Base-by-base conservation (phyloP, 2,329 filamentous ascomycete genomes). In the Pseudogymnoascus verrucosus region DNA sequence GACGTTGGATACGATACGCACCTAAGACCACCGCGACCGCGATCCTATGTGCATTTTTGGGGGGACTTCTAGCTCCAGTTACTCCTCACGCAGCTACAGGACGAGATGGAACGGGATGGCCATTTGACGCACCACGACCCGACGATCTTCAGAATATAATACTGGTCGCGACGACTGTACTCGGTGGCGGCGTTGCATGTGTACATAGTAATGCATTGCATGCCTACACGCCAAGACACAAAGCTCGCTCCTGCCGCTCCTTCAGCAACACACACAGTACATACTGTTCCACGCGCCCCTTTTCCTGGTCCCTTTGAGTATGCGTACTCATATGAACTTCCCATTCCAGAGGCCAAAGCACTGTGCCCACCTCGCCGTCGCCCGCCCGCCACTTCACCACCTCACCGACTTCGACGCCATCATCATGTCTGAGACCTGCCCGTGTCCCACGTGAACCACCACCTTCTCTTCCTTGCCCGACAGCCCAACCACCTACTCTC, bases 321-420 rank as follows among this genome's bases (percentile, higher is more conserved):
- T 21, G 23, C 31, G 14, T 11, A 16, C 47, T 31, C 23, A 31
- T 11, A 28, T 51, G 23, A 51, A 51, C 23, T 16, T 28, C 23
- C n/a, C 44, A 28, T 28, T 8, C 23, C 4, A 51, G 44, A 26
- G 44, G 44, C 44, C 23, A 51, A 28, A 51, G 44, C 44, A 51
- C 44, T 5, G 23, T 14, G 44, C 12, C 19, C 23, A 51, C 23
- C 65, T 67, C 63, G 60, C 63, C 64, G 62, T 67, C 66, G 28
- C 34, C 39, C 36, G 51, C 26, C 37, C 28, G 21, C 47, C 26
- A 39, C 31, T 34, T 31, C 44, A 36, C 39, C n/a, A 31, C 23
- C 54, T 31, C 44, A 37, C 39, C 37, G 51, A 47, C 62, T 19
- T 44, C 47, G 26, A 63, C 47, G 47, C 47, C 47, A 54, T 28